Evolutionary conservation across 129 eudicot genomes (phyloP).

Genomic region (Scalesia atractyloides): DNA sequence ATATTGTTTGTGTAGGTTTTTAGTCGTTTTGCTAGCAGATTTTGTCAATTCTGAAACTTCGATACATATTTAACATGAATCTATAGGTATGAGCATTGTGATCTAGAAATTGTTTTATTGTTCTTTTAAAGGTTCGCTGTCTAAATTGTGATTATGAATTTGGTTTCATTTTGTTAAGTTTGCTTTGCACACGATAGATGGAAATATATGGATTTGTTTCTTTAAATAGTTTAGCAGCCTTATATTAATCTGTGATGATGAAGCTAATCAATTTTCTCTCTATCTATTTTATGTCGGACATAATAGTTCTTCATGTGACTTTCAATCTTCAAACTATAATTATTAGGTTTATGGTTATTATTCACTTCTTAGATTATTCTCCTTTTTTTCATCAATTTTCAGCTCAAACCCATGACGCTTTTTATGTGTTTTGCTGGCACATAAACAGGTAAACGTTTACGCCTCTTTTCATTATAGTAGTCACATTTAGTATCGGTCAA

Average conservation of each 20-base stretch:
- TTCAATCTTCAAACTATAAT: neutral
- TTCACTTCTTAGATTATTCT: neutral
- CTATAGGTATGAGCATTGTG: neutral
- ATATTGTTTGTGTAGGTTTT: neutral
- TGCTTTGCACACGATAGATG: too few species aligned
- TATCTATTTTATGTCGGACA: neutral
- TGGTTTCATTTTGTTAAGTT: too few species aligned
- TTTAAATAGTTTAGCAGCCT: neutral
- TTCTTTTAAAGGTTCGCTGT: neutral
- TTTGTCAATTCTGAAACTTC: neutral
- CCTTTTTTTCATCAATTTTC: conserved; percentile 8
- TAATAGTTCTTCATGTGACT: neutral
- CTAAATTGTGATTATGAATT: too few species aligned
- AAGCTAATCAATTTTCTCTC: neutral
- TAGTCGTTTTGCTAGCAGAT: conserved; percentile 14
- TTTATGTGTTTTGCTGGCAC: conserved; percentile 24
- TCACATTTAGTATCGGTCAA: neutral
- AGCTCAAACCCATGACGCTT: neutral
- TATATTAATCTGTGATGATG: neutral
- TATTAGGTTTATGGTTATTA: neutral
- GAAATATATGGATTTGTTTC: neutral
- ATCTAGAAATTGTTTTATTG: neutral
- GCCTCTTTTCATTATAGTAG: conserved; percentile 12
- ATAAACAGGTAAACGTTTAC: conserved; percentile 11
- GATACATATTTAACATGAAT: conserved; percentile 5